These are phyloP conservation scores for Przewalskia tangutica DNA, from an alignment of 257 asterid genomes.

Conservation along the genomic window DNA sequence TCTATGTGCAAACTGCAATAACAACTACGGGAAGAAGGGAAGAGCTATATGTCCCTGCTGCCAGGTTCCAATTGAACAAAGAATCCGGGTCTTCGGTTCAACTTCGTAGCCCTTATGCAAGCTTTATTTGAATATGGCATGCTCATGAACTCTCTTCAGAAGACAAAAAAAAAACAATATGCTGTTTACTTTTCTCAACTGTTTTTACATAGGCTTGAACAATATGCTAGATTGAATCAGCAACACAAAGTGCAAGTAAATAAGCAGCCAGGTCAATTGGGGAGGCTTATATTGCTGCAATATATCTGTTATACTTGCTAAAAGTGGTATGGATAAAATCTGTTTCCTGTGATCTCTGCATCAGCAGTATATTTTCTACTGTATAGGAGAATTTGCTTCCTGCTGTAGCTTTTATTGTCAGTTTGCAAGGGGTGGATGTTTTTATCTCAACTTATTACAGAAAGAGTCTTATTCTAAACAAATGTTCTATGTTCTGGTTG, in stretches of 20 bases:
- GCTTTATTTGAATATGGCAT: slow-evolving; percentile 39
- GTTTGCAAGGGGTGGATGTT: neutral
- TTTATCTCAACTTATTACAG: neutral
- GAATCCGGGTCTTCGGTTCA: slow-evolving; percentile 64
- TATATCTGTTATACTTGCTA: neutral
- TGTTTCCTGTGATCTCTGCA: neutral
- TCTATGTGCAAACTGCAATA: slow-evolving; percentile 66
- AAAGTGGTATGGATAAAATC: neutral
- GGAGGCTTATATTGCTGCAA: neutral
- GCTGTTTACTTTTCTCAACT: neutral
- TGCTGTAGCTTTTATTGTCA: neutral
- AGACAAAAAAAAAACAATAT: neutral
- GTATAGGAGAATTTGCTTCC: neutral
- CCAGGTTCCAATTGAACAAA: slow-evolving; percentile 60
- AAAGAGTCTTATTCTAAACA: neutral
- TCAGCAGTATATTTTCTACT: neutral
- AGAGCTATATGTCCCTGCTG: slow-evolving; percentile 53
- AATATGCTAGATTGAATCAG: slow-evolving; percentile 1
- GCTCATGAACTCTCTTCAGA: neutral
- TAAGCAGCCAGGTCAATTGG: slow-evolving; percentile 1
- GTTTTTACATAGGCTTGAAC: neutral
- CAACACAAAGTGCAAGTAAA: slow-evolving; percentile 5
- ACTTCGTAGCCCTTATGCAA: slow-evolving; percentile 46
- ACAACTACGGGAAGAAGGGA: slow-evolving; percentile 48
- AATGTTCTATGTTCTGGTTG: neutral